These are phyloP conservation scores for Mycena crocata DNA, from an alignment of 768 basidiomycete genomes.

Conservation along the genomic window DNA sequence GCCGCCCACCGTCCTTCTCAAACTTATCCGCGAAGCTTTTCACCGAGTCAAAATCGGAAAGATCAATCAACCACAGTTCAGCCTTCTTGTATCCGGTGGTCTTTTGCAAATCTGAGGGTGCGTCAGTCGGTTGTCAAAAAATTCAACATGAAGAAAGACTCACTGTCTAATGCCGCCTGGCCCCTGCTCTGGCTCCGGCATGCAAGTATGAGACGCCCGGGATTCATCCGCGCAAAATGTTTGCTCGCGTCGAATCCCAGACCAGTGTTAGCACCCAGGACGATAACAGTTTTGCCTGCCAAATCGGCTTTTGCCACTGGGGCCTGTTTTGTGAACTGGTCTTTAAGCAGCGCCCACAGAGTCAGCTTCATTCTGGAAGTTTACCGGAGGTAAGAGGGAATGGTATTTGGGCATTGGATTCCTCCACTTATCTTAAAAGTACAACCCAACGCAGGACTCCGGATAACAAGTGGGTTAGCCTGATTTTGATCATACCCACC, in stretches of 20 bases:
- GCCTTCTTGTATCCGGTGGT: constrained; percentile 32
- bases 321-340: constrained; percentile 25
- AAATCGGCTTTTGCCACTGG: constrained; percentile 35
- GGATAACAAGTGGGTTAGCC: no score
- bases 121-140: background rate
- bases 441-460: no score
- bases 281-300: constrained; percentile 27
- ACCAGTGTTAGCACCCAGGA: constrained; percentile 32
- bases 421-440: no score
- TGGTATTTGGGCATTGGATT: no score
- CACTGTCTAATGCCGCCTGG: constrained; percentile 15
- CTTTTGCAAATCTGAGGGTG: constrained; percentile 7
- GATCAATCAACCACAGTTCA: constrained; percentile 46
- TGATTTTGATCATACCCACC: no score
- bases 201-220: constrained; percentile 46
- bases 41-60: constrained; percentile 46
- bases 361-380: constrained; percentile 12
- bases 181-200: constrained; percentile 39
- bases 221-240: constrained; percentile 44
- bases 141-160: background rate
- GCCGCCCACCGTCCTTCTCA: constrained; percentile 28
- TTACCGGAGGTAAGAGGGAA: no score
- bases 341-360: constrained; percentile 10
- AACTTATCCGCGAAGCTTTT: constrained; percentile 46
- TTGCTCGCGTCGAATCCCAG: constrained; percentile 39